phyloP scores from a whole-genome alignment of 169 alveolate species.

The Theileria annulata region DNA sequence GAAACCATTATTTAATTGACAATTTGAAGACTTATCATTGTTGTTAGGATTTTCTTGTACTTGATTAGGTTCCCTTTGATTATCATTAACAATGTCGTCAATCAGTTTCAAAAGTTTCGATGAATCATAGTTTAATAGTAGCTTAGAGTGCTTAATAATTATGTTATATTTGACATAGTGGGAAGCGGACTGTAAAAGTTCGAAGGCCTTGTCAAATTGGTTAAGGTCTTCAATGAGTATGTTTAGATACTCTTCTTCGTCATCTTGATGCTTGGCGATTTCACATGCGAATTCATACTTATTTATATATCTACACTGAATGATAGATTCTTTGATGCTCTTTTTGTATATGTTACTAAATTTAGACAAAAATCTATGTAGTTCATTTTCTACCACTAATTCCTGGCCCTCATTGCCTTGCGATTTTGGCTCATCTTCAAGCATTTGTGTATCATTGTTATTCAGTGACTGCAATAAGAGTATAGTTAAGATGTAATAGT shows the following conservation, averaged over 20 bases:
- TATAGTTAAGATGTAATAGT: constrained; percentile 31
- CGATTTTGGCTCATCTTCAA: neutral
- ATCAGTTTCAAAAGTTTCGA: constrained; percentile 21
- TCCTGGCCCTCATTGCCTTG: neutral
- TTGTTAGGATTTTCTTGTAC: neutral
- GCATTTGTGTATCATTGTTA: neutral
- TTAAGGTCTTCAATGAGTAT: constrained; percentile 60
- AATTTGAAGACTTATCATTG: neutral
- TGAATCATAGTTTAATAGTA: constrained; percentile 35
- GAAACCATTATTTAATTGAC: neutral
- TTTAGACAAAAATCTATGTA: constrained; percentile 26
- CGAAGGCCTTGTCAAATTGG: constrained; percentile 43
- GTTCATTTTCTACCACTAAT: constrained; percentile 12
- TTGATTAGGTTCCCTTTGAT: neutral
- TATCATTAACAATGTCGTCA: constrained; percentile 9
- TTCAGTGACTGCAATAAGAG: constrained; percentile 53
- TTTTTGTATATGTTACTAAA: constrained; percentile 56
- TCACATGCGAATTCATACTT: constrained; percentile 56
- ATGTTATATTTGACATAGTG: constrained; percentile 33
- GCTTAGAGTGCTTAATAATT: constrained; percentile 40
- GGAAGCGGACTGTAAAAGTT: constrained; percentile 18
- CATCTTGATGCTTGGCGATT: constrained; percentile 47
- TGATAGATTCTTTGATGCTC: constrained; percentile 43
- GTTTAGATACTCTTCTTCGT: constrained; percentile 51
- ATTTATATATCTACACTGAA: constrained; percentile 47